Evolutionary conservation across 495 filamentous ascomycete species (phyloP).

Genomic region (Penicillium goetzii): DNA sequence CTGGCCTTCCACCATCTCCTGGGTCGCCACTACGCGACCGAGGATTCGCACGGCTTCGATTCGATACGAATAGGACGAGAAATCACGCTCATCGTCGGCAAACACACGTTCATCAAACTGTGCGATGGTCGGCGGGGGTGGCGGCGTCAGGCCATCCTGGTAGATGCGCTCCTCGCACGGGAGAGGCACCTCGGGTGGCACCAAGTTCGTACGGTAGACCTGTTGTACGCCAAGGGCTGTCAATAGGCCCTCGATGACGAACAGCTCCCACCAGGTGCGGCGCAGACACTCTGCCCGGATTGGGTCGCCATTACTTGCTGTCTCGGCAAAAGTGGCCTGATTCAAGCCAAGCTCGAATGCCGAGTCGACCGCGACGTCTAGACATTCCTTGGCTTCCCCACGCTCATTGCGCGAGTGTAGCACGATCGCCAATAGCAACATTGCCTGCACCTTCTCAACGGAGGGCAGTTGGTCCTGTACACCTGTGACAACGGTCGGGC

Average conservation of each 20-base stretch:
- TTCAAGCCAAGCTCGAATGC: constrained; percentile 79
- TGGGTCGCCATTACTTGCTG: constrained; percentile 51
- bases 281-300: constrained; percentile 76
- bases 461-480: constrained; percentile 41
- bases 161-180: constrained; percentile 55
- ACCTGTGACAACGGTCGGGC: constrained; percentile 39
- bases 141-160: constrained; percentile 45
- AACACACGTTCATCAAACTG: constrained; percentile 53
- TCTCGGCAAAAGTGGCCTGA: constrained; percentile 52
- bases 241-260: constrained; percentile 68
- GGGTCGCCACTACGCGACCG: constrained; percentile 66
- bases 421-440: constrained; percentile 75
- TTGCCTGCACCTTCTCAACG: constrained; percentile 67
- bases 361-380: constrained; percentile 66
- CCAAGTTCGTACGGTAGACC: constrained; percentile 38
- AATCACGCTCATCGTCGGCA: constrained; percentile 50
- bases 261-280: constrained; percentile 92
- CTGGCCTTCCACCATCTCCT: constrained; percentile 44
- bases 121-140: constrained; percentile 42
- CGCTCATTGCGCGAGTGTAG: constrained; percentile 76
- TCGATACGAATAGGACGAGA: constrained; percentile 52
- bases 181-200: constrained; percentile 45
- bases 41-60: constrained; percentile 72
- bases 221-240: constrained; percentile 50
- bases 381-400: constrained; percentile 64